A percentile compares a stretch with the other conserved stretches of the same genome.
Conservation (phyloP, 192 early-diverging fungal genomes). For the Powellomyces hirtus region DNA sequence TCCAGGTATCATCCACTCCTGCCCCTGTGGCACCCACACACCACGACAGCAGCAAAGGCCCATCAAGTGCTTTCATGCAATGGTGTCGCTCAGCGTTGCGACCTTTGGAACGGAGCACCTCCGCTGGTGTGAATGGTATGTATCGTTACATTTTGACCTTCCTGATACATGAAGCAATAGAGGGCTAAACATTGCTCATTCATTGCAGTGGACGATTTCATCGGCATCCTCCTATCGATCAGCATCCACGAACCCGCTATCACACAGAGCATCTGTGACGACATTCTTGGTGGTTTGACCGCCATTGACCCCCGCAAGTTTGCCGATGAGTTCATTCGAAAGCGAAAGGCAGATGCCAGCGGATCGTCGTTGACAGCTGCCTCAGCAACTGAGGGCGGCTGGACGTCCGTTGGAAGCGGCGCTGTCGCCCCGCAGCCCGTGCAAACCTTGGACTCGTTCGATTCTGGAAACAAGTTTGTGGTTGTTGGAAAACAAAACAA, state of each 20-base stretch:
- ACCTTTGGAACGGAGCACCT: conserved; percentile 34
- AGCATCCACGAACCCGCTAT: conserved; percentile 39
- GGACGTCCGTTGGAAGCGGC: conserved; percentile 11
- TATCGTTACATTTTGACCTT: not conserved
- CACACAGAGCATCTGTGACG: conserved; percentile 47
- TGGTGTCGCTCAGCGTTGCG: conserved; percentile 45
- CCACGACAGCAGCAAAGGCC: not conserved
- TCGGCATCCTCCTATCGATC: conserved; percentile 49
- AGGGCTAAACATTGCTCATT: not conserved
- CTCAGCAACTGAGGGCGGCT: conserved; percentile 7
- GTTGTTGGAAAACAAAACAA: conserved; percentile 31
- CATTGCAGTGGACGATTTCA: conserved; percentile 51
- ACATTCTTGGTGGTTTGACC: conserved; percentile 51
- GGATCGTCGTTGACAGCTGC: conserved; percentile 22
- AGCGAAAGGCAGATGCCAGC: conserved; percentile 41
- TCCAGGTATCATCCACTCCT: not conserved
- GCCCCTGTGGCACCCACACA: not conserved
- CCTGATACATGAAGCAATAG: not conserved
- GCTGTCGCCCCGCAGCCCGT: not conserved
- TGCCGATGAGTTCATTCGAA: conserved; percentile 48
- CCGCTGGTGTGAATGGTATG: conserved; percentile 43
- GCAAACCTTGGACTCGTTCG: conserved; percentile 25
- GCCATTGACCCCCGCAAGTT: conserved; percentile 61
- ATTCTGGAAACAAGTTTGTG: conserved; percentile 40
- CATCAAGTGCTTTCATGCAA: conserved; percentile 31